Evolutionary conservation across 2,329 filamentous ascomycete genomes (phyloP).

Genomic region (Ilyonectria sp.): DNA sequence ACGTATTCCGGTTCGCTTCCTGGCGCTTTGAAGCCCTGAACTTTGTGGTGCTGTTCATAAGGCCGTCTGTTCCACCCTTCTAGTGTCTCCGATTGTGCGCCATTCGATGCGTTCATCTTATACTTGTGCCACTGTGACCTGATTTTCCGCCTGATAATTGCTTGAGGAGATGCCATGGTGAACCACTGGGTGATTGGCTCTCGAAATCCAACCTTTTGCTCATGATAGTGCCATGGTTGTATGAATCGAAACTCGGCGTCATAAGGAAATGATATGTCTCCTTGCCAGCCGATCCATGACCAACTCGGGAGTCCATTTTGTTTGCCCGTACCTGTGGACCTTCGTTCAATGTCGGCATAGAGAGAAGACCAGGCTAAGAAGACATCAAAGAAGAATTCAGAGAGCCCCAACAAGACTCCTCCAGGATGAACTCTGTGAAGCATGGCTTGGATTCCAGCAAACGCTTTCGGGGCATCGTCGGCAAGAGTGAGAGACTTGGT

Average conservation of each 20-base stretch:
- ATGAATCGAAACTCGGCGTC: slow-evolving; percentile 26
- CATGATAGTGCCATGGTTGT: slow-evolving; percentile 25
- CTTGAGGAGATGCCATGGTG: neutral
- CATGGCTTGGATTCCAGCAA: slow-evolving; percentile 33
- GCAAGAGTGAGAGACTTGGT: slow-evolving; percentile 28
- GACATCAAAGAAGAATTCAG: slow-evolving; percentile 31
- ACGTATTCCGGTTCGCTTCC: neutral
- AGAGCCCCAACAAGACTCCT: slow-evolving; percentile 24
- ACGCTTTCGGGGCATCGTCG: slow-evolving; percentile 29
- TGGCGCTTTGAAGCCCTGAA: slow-evolving; percentile 7
- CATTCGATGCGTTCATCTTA: neutral
- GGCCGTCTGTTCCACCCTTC: slow-evolving; percentile 7
- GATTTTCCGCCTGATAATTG: slow-evolving; percentile 6
- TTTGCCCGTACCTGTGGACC: neutral
- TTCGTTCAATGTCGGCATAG: slow-evolving; percentile 20
- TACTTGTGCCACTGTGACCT: slow-evolving; percentile 24
- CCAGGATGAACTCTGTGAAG: slow-evolving; percentile 31
- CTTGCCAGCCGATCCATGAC: slow-evolving; percentile 35
- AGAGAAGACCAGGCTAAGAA: slow-evolving; percentile 29
- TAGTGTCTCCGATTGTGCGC: neutral
- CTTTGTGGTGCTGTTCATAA: neutral
- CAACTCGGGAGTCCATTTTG: slow-evolving; percentile 30
- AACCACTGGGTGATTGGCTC: slow-evolving; percentile 27
- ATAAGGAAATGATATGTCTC: slow-evolving; percentile 27
- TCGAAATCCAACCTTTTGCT: slow-evolving; percentile 28